Evolutionary conservation across 345 rosid genomes (phyloP), one percentile per base, ranked within the genome.

Genomic region (Stellera chamaejasme): DNA sequence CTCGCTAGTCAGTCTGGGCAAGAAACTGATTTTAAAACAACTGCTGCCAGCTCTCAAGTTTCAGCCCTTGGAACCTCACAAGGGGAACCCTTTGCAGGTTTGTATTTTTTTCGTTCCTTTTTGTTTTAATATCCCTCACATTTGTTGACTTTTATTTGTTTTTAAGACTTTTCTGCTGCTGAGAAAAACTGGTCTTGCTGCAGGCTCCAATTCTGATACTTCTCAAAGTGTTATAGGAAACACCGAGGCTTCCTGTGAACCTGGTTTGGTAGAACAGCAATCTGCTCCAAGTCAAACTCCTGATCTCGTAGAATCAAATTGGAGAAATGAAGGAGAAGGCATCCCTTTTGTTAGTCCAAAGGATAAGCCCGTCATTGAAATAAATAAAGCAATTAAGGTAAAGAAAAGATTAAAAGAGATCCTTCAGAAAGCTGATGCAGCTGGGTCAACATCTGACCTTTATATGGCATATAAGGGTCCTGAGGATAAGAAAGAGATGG

Each of bases 401-500:
- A 93, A 71, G 79, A 87, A 80, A 69, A 89, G 77, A 62, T 71
- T 45, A 45, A 89, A 60, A 67, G 97, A 83, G 70, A 32, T 76
- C 48, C 90, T 85, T 65, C 94, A 65, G 76, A 93, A 83, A 63
- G 97, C 97, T 45, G 99, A 90, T 78, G 96, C 96, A 68, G 92
- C 87, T 10, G 99, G 97, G 58, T 63, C 88, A 55, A 82, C 78
- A 41, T 68, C 87, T 52, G 97, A 94, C 74, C 82, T 89, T 55
- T 94, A 85, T 70, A 62, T 64, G 80, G 99, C 99, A 13, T 94
- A 87, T 66, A 94, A 90, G 74, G 85, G 85, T 56, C 95, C 92
- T 11, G 96, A 82, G 63, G 97, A 90, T 52, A 90, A 79, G 76
- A 82, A 79, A 66, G 97, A 76, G 64, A 50, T 27, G 47, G n/a